A percentile compares a stretch with the other conserved stretches of the same genome.
Conservation (phyloP, 73 alveolate genomes). For the Breviolum minutum region DNA sequence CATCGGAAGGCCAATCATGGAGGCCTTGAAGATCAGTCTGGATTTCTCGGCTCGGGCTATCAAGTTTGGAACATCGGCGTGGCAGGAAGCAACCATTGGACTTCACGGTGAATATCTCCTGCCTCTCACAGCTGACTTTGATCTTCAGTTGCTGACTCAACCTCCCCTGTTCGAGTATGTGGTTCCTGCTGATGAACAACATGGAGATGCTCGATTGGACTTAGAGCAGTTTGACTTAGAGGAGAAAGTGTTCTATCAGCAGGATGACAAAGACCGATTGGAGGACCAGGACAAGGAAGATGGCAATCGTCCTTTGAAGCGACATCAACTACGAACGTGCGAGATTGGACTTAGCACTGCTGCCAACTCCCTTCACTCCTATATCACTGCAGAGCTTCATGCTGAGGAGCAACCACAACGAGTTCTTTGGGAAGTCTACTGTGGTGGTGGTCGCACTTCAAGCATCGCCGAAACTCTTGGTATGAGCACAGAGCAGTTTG, state of each 20-base stretch:
- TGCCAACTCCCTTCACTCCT: not conserved
- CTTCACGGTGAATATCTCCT: not conserved
- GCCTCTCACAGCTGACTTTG: not conserved
- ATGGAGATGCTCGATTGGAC: not conserved
- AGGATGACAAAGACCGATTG: not conserved
- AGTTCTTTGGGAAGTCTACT: constrained; percentile 10
- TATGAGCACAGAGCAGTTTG: not conserved
- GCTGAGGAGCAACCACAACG: not conserved
- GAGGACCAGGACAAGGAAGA: too few relatives aligned
- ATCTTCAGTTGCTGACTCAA: not conserved
- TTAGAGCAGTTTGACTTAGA: not conserved
- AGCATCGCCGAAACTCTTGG: not conserved
- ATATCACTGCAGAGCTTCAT: not conserved
- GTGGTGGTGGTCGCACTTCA: not conserved
- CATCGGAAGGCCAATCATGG: not conserved
- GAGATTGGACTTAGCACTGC: not conserved
- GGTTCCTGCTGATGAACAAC: not conserved
- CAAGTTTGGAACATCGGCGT: not conserved
- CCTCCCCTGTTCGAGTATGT: not conserved
- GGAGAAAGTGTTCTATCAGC: not conserved
- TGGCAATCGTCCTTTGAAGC: not conserved
- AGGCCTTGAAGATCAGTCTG: not conserved
- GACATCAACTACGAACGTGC: not conserved
- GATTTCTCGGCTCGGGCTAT: not conserved
- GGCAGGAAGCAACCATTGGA: not conserved